A percentile compares a stretch with the other conserved stretches of the same genome.
Evolutionary conservation across 192 early-diverging fungal species (phyloP).

Genomic region (Coemansia sp.): DNA sequence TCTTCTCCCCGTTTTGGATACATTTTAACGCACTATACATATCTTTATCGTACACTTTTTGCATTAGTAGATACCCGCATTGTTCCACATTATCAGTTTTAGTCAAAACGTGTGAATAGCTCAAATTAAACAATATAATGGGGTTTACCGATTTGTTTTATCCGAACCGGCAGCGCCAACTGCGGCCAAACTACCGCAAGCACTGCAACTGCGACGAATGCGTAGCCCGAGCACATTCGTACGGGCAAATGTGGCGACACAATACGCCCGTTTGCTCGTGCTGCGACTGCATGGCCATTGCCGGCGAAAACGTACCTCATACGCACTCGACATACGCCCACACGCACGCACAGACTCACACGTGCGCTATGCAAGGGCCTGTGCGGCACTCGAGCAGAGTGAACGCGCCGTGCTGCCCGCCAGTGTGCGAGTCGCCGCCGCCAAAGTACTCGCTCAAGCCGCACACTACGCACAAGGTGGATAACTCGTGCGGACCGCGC

Average conservation of each 20-base stretch:
- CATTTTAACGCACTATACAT: too few species aligned
- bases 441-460: constrained; percentile 53
- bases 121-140: constrained; percentile 11
- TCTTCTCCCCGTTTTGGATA: too few species aligned
- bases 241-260: constrained; percentile 44
- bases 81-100: too few species aligned
- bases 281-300: constrained; percentile 52
- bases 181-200: constrained; percentile 36
- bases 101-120: too few species aligned
- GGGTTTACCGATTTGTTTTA: constrained; percentile 38
- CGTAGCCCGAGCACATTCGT: constrained; percentile 15
- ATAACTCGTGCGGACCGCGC: constrained; percentile 21
- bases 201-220: constrained; percentile 47
- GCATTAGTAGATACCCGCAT: too few species aligned
- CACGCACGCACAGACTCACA: constrained; percentile 30
- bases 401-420: background rate
- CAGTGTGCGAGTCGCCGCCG: constrained; percentile 15
- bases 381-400: constrained; percentile 6
- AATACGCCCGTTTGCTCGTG: constrained; percentile 46
- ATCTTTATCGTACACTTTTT: too few species aligned
- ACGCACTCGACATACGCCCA: constrained; percentile 37
- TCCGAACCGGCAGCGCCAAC: constrained; percentile 31
- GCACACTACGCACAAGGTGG: constrained; percentile 45
- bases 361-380: constrained; percentile 33
- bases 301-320: constrained; percentile 40